phyloP scores from a whole-genome alignment of 345 rosid species.

The Hypericum androsaemum region DNA sequence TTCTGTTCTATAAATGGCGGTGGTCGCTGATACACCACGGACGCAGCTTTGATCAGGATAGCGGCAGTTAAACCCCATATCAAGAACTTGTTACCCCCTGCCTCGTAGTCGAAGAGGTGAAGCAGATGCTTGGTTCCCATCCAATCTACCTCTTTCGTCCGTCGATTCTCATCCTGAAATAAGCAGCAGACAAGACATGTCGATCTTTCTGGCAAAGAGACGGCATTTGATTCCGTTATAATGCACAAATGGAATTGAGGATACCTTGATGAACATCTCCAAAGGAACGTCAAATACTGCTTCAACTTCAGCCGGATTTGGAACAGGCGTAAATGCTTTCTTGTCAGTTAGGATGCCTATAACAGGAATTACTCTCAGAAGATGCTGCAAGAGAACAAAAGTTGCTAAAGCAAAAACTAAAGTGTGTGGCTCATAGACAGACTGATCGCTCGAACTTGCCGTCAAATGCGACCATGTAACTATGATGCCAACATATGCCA shows the following conservation, averaged over 20 bases:
- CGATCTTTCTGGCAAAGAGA: constrained; percentile 1
- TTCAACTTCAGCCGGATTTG: constrained; percentile 82
- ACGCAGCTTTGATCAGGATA: constrained; percentile 62
- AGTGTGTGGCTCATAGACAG: no score
- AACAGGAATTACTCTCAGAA: constrained; percentile 78
- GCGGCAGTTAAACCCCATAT: constrained; percentile 78
- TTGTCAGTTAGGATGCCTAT: constrained; percentile 56
- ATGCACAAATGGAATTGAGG: constrained; percentile 7
- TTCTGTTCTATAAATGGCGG: constrained; percentile 51
- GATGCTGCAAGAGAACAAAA: constrained; percentile 51
- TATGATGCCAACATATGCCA: no score
- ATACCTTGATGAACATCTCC: constrained; percentile 83
- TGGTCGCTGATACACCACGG: constrained; percentile 49
- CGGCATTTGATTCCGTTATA: not conserved
- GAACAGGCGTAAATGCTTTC: constrained; percentile 47
- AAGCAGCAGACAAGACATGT: not conserved
- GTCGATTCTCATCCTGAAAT: constrained; percentile 60
- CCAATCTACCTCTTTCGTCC: constrained; percentile 63
- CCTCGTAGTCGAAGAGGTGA: constrained; percentile 53
- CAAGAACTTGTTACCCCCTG: constrained; percentile 34
- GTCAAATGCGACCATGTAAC: no score
- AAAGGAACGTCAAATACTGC: constrained; percentile 83
- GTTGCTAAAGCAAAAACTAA: constrained; percentile 7
- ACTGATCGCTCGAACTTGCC: no score
- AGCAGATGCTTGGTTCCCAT: constrained; percentile 50